Conservation (phyloP, 2,329 filamentous ascomycete species). For the Domatiomyces globalis region DNA sequence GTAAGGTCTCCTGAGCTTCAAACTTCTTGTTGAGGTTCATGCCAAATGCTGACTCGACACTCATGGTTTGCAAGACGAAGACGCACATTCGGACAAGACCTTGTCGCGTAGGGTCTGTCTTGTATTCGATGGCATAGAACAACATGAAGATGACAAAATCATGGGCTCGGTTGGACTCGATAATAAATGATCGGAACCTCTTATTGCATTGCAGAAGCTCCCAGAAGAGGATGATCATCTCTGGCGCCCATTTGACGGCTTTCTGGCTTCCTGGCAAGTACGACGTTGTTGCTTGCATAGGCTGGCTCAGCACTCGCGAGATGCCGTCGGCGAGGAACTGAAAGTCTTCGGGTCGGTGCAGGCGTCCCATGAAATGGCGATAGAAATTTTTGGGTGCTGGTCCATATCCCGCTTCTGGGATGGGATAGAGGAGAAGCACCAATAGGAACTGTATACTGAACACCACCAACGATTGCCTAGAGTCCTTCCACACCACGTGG, state of each 20-base stretch:
- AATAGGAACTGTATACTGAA: slow-evolving; percentile 87
- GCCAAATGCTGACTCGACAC: slow-evolving; percentile 82
- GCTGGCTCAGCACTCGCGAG: slow-evolving; percentile 68
- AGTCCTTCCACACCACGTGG: slow-evolving; percentile 78
- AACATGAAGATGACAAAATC: slow-evolving; percentile 83
- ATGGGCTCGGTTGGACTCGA: slow-evolving; percentile 83
- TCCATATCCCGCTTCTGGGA: slow-evolving; percentile 58
- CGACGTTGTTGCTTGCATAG: slow-evolving; percentile 69
- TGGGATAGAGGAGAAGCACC: slow-evolving; percentile 69
- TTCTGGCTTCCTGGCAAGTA: slow-evolving; percentile 78
- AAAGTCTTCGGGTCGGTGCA: slow-evolving; percentile 91
- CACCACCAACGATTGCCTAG: slow-evolving; percentile 78
- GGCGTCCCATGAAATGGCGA: slow-evolving; percentile 74
- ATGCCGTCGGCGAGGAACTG: slow-evolving; percentile 95
- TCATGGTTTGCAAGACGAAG: slow-evolving; percentile 90
- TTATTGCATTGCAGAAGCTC: slow-evolving; percentile 96
- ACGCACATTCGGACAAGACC: slow-evolving; percentile 92
- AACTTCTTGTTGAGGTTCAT: slow-evolving; percentile 80
- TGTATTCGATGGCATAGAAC: slow-evolving; percentile 86
- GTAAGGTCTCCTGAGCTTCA: slow-evolving; percentile 75
- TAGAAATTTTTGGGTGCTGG: slow-evolving; percentile 74
- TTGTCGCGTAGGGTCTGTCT: slow-evolving; percentile 72
- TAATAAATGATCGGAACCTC: slow-evolving; percentile 87
- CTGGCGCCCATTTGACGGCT: slow-evolving; percentile 72
- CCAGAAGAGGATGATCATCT: slow-evolving; percentile 97